Evolutionary conservation across 1,284 basidiomycete genomes (phyloP).

Genomic region (Fomitopsis pinicola): DNA sequence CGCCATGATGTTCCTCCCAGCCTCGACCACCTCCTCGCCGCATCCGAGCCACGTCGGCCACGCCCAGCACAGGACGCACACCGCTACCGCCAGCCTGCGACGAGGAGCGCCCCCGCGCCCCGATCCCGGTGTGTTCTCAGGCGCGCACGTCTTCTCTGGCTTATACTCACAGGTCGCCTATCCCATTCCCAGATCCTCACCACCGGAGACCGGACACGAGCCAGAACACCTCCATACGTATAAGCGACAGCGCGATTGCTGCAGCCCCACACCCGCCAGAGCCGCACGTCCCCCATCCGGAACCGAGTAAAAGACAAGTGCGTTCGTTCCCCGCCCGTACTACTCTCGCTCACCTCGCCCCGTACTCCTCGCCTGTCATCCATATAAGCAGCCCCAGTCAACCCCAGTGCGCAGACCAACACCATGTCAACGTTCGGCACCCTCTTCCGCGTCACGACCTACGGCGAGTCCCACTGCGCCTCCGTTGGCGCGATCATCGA

Average conservation of each 20-base stretch:
- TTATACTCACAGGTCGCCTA: constrained; percentile 1
- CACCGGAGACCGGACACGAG: constrained; percentile 1
- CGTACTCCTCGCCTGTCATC: not conserved
- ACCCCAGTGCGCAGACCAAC: not conserved
- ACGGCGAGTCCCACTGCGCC: constrained; percentile 96
- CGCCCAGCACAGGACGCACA: not conserved
- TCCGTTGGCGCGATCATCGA: constrained; percentile 98
- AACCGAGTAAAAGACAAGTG: not conserved
- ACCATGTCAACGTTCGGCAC: constrained; percentile 91
- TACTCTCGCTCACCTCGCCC: constrained; percentile 1
- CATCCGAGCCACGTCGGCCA: not conserved
- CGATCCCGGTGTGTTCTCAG: constrained; percentile 3
- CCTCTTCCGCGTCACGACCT: constrained; percentile 93
- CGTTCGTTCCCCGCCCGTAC: not conserved
- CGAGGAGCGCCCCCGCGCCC: constrained; percentile 1
- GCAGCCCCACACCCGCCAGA: not conserved
- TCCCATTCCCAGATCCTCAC: not conserved
- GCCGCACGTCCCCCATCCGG: not conserved
- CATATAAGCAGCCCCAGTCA: not conserved
- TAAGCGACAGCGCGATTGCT: not conserved
- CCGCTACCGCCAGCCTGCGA: no score
- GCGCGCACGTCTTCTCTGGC: constrained; percentile 1
- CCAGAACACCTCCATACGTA: not conserved
- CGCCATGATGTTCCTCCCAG: not conserved
- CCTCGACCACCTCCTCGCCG: not conserved